These are phyloP conservation scores for Nitzschia palea DNA, from an alignment of 108 stramenopile genomes.

Conservation along the genomic window DNA sequence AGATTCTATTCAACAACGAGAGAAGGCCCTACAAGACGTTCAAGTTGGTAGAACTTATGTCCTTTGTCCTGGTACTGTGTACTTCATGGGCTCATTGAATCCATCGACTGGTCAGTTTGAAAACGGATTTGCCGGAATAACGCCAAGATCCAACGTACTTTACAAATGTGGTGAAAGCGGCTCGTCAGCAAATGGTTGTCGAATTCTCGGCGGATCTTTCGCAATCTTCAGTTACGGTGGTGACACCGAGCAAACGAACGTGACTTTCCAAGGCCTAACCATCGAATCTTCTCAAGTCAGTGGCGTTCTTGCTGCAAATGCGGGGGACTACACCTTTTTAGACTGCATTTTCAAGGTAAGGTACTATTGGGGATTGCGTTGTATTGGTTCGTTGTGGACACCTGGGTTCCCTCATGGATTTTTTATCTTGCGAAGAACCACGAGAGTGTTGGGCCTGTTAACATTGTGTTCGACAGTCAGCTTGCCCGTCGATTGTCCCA, in stretches of 20 bases:
- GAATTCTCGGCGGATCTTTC: slow-evolving; percentile 27
- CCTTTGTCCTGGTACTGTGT: slow-evolving; percentile 33
- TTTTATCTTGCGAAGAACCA: neutral
- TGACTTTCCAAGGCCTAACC: slow-evolving; percentile 30
- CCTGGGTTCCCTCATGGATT: too few species aligned
- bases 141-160: slow-evolving; percentile 23
- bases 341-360: slow-evolving; percentile 42
- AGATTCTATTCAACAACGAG: slow-evolving; percentile 4
- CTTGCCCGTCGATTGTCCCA: neutral
- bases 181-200: slow-evolving; percentile 25
- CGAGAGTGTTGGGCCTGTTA: neutral
- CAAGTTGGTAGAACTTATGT: slow-evolving; percentile 10
- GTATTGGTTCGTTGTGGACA: too few species aligned
- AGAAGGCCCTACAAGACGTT: neutral
- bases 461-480: neutral
- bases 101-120: neutral
- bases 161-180: slow-evolving; percentile 41
- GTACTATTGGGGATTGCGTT: too few species aligned
- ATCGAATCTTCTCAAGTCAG: slow-evolving; percentile 4
- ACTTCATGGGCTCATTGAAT: slow-evolving; percentile 18
- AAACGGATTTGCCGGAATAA: slow-evolving; percentile 25
- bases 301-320: slow-evolving; percentile 8
- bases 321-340: slow-evolving; percentile 30
- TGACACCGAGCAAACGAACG: slow-evolving; percentile 4
- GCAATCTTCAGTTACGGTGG: slow-evolving; percentile 10